phyloP scores from a whole-genome alignment of 2,329 filamentous ascomycete genomes.

The Pezicula neosporulosa region DNA sequence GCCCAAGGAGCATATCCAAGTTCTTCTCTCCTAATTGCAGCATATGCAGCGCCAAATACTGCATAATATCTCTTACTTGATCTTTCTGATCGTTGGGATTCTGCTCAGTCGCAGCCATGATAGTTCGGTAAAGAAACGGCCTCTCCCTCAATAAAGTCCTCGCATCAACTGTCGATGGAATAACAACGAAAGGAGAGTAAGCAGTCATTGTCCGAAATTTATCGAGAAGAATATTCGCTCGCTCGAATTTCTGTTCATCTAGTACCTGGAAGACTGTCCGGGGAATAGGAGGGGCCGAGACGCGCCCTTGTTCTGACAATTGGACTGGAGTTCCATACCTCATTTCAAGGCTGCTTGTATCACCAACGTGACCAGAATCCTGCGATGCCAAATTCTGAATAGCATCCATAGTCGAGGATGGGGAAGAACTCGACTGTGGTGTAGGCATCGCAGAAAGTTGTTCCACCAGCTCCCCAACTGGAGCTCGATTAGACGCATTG shows the following conservation, averaged over 20 bases:
- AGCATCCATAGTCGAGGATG: not conserved
- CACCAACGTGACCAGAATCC: not conserved
- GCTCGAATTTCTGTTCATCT: not conserved
- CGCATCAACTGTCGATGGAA: slow-evolving; percentile 5
- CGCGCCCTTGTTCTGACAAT: not conserved
- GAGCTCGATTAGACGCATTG: not conserved
- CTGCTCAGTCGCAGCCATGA: slow-evolving; percentile 12
- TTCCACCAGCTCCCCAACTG: not conserved
- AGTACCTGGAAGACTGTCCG: not conserved
- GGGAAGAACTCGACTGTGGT: not conserved
- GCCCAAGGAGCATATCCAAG: slow-evolving; percentile 13
- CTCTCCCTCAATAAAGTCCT: slow-evolving; percentile 7
- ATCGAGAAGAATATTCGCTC: slow-evolving; percentile 8
- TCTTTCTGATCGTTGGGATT: slow-evolving; percentile 3
- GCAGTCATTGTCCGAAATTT: slow-evolving; percentile 14
- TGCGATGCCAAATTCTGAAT: not conserved
- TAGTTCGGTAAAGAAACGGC: slow-evolving; percentile 16
- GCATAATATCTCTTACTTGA: slow-evolving; percentile 10
- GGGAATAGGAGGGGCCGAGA: not conserved
- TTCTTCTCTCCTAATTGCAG: slow-evolving; percentile 11
- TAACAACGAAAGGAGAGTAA: slow-evolving; percentile 18
- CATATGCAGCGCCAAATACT: slow-evolving; percentile 12
- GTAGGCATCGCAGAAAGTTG: not conserved
- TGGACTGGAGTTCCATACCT: not conserved
- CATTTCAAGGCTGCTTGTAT: not conserved